A percentile compares a stretch with the other conserved stretches of the same genome.
Conservation (phyloP, 2,329 filamentous ascomycete species). For the Scleromitrula shiraiana region DNA sequence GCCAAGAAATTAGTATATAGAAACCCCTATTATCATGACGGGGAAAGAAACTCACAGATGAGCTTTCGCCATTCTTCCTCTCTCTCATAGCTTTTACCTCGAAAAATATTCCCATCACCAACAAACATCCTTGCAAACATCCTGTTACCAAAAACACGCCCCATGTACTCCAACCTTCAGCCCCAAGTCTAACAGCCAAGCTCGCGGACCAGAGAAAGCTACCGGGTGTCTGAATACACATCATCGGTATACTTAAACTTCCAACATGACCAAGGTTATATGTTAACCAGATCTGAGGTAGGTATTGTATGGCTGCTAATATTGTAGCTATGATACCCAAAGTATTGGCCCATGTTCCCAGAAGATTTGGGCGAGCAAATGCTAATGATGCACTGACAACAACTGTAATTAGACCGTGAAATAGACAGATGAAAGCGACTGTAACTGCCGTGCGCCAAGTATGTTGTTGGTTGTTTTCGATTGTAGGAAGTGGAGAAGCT, state of each 20-base stretch:
- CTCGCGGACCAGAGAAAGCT: constrained; percentile 85
- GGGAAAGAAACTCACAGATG: constrained; percentile 13
- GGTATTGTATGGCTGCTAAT: constrained; percentile 81
- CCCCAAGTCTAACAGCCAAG: constrained; percentile 69
- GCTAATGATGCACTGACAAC: constrained; percentile 63
- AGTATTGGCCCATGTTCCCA: constrained; percentile 75
- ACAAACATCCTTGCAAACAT: constrained; percentile 69
- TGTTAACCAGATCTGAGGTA: constrained; percentile 92
- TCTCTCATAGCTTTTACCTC: constrained; percentile 37
- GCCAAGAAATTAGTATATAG: no score
- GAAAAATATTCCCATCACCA: constrained; percentile 75
- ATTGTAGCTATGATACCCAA: constrained; percentile 72
- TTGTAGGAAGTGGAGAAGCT: constrained; percentile 35
- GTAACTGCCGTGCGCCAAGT: constrained; percentile 72
- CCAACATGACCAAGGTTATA: constrained; percentile 78
- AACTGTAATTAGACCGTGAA: constrained; percentile 66
- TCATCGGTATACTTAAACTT: constrained; percentile 92
- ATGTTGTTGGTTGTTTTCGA: constrained; percentile 40
- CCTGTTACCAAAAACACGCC: constrained; percentile 84
- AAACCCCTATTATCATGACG: no score
- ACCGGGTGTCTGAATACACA: constrained; percentile 95
- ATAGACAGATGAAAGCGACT: constrained; percentile 63
- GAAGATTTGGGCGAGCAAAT: constrained; percentile 50
- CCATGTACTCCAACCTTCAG: constrained; percentile 91
- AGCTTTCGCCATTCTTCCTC: constrained; percentile 10